phyloP scores from a whole-genome alignment of 768 basidiomycete genomes.

The Sarcodon aspratus region DNA sequence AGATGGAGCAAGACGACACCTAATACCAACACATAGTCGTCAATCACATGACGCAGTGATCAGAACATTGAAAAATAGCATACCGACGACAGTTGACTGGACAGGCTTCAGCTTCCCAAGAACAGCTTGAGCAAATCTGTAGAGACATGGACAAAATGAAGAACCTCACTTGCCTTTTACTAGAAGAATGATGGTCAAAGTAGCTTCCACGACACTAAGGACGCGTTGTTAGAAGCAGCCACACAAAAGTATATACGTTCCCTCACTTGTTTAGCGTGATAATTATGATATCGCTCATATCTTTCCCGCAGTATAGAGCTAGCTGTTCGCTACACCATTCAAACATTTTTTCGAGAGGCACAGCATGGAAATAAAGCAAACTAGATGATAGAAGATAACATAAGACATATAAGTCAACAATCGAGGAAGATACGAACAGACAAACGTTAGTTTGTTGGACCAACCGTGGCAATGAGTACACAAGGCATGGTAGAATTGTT shows the following conservation, averaged over 20 bases:
- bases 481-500: no score
- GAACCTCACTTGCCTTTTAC: slow-evolving; percentile 51
- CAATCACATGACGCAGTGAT: no score
- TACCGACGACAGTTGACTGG: slow-evolving; percentile 61
- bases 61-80: no score
- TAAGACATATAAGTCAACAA: not conserved
- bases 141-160: not conserved
- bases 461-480: no score
- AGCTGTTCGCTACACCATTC: slow-evolving; percentile 54
- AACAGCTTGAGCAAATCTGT: not conserved
- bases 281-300: slow-evolving; percentile 53
- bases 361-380: slow-evolving; percentile 54
- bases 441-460: no score
- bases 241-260: not conserved
- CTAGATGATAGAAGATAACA: slow-evolving; percentile 17
- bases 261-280: slow-evolving; percentile 57
- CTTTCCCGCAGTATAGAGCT: slow-evolving; percentile 40
- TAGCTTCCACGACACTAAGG: slow-evolving; percentile 55
- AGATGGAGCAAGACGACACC: slow-evolving; percentile 66
- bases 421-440: slow-evolving; percentile 22
- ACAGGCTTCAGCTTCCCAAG: slow-evolving; percentile 42
- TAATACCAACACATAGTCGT: slow-evolving; percentile 8
- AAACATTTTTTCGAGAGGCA: slow-evolving; percentile 54
- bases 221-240: not conserved
- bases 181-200: slow-evolving; percentile 62